Conservation (phyloP, 495 filamentous ascomycete species). For the Aspergillus olivimuriae region DNA sequence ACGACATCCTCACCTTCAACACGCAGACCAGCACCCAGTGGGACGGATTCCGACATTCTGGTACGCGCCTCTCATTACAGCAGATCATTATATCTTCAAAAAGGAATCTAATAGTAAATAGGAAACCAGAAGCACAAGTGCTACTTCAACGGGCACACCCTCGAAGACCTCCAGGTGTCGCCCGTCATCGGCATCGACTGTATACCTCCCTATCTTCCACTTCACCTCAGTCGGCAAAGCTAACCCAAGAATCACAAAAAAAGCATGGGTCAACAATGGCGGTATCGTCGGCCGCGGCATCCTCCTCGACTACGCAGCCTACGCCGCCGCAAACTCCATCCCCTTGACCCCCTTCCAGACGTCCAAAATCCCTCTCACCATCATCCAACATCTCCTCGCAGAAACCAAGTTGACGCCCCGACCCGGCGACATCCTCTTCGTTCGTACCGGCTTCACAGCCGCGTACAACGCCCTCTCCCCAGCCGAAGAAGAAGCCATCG, state of each 20-base stretch:
- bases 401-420: conserved; percentile 32
- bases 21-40: conserved; percentile 51
- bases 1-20: conserved; percentile 57
- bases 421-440: conserved; percentile 50
- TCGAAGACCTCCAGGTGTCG: conserved; percentile 47
- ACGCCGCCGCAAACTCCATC: conserved; percentile 33
- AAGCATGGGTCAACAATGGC: conserved; percentile 38
- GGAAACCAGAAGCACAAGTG: conserved; percentile 45
- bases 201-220: conserved; percentile 13
- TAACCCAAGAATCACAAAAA: conserved; percentile 2
- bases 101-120: background rate
- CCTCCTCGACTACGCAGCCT: conserved; percentile 52
- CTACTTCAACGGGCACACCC: conserved; percentile 58
- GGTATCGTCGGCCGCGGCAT: conserved; percentile 52
- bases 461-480: conserved; percentile 31
- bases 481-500: conserved; percentile 23
- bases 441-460: conserved; percentile 43
- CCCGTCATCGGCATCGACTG: conserved; percentile 36
- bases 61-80: too few relatives aligned
- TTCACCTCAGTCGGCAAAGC: background rate
- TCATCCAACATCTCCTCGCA: conserved; percentile 32
- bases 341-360: conserved; percentile 31
- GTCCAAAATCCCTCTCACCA: conserved; percentile 31
- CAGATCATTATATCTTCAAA: background rate
- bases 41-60: conserved; percentile 52